Conservation (phyloP, 495 filamentous ascomycete species). For the Saxophila tyrrhenica region DNA sequence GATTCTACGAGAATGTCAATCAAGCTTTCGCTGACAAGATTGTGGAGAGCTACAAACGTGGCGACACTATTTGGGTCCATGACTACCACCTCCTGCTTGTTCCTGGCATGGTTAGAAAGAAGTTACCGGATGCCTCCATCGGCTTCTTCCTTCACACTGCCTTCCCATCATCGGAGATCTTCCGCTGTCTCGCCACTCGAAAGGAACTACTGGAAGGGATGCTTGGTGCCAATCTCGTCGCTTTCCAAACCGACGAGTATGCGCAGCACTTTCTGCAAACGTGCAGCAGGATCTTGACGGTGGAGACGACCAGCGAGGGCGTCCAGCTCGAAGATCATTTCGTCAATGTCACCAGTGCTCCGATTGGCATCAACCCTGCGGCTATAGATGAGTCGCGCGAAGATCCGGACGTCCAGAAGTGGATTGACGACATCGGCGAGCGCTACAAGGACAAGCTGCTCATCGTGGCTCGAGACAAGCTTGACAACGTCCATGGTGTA, state of each 20-base stretch:
- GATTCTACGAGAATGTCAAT: conserved; percentile 83
- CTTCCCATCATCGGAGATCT: conserved; percentile 91
- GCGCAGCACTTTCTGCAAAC: conserved; percentile 87
- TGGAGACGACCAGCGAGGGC: conserved; percentile 78
- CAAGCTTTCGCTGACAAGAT: conserved; percentile 83
- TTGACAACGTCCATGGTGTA: conserved; percentile 82
- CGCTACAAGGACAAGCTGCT: conserved; percentile 74
- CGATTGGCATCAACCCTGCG: conserved; percentile 75
- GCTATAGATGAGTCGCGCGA: conserved; percentile 61
- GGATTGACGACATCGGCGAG: conserved; percentile 67
- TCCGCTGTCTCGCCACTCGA: conserved; percentile 75
- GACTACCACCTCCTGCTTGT: conserved; percentile 91
- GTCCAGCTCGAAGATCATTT: conserved; percentile 87
- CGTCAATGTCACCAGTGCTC: conserved; percentile 65
- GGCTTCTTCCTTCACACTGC: conserved; percentile 92
- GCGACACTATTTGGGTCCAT: conserved; percentile 85
- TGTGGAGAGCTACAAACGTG: conserved; percentile 63
- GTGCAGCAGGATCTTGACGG: conserved; percentile 73
- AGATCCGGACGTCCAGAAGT: conserved; percentile 58
- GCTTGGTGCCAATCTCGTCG: conserved; percentile 78
- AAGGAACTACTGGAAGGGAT: conserved; percentile 81
- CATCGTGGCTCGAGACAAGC: conserved; percentile 85
- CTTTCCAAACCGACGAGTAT: conserved; percentile 88
- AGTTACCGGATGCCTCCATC: conserved; percentile 79
- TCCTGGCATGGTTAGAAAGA: conserved; percentile 77